Evolutionary conservation across 306 rosid species (phyloP), one percentile per base, ranked within the genome.

Genomic region (Geum urbanum): DNA sequence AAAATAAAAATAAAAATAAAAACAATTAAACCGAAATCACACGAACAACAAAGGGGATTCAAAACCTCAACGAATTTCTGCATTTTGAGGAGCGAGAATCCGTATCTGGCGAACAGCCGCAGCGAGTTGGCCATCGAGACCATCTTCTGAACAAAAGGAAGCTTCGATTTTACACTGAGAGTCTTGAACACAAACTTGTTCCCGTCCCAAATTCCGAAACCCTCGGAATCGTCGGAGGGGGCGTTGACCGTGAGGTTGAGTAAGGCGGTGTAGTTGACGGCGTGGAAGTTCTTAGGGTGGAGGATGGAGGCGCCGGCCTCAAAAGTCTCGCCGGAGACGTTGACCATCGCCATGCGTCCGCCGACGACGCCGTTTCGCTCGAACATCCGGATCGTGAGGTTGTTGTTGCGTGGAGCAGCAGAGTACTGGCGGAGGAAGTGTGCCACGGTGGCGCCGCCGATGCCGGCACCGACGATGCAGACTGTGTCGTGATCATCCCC

Each of bases 241-340:
- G 58, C 69, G 40, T 83, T 84, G 59, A 71, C 67, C 47, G 81
- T 81, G 65, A 94, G 92, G 66, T 83, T 81, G 16, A 94, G 85
- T 19, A 86, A 78, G 67, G 80, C 63, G 0, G 83, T 64, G 87
- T 84, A 94, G 73, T 77, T 77, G 70, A 79, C 56, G 60, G 97
- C 85, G 83, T 91, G 80, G 32, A 81, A 64, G 66, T 94, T 94
- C 77, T 87, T 91, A 0, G 95, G 96, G 52, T 94, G 99, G 50
- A 94, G 90, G 72, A 94, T 80, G 48, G 97, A 88, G 6, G 95
- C 99, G 48, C 96, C 96, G 45, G 99, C 96, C 77, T 94, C 97
- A 78, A 94, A 94, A 45, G 72, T 81, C 0, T 91, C 77, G 24
- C 95, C 95, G 9, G 91, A 72, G 20, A 90, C 62, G 22, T 79